Conservation (phyloP, 768 basidiomycete genomes). For the Lactarius trivialis region DNA sequence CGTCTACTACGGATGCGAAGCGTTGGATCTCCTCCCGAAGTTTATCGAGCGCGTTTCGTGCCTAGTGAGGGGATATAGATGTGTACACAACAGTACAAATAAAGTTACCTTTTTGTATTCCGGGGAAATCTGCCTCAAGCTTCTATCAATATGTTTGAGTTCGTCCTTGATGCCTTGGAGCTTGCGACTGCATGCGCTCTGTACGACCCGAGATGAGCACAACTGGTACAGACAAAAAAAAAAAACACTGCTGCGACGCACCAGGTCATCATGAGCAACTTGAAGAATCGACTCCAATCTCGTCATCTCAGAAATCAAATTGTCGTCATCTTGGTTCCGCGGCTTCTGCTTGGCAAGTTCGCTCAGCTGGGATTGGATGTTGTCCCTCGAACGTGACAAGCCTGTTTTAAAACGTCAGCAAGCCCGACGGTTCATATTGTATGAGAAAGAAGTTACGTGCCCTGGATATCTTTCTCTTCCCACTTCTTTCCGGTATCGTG, state of each 20-base stretch:
- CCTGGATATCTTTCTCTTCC: constrained; percentile 91
- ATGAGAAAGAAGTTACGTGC: constrained; percentile 35
- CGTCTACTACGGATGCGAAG: constrained; percentile 54
- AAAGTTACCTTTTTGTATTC: constrained; percentile 63
- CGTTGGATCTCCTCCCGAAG: constrained; percentile 50
- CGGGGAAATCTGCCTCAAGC: constrained; percentile 57
- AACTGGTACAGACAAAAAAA: constrained; percentile 11
- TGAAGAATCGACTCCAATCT: constrained; percentile 73
- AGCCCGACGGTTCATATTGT: not conserved
- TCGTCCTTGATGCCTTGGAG: constrained; percentile 79
- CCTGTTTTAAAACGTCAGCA: constrained; percentile 28
- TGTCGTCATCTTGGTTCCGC: constrained; percentile 77
- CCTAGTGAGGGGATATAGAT: constrained; percentile 35
- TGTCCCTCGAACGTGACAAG: constrained; percentile 59
- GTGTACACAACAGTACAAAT: not conserved
- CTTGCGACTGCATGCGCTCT: constrained; percentile 73
- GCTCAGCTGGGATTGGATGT: constrained; percentile 62
- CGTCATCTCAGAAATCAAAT: constrained; percentile 65
- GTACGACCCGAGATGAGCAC: not conserved
- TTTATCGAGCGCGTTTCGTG: constrained; percentile 43
- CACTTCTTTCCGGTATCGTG: constrained; percentile 77
- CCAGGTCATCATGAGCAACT: constrained; percentile 78
- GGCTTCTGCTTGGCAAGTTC: constrained; percentile 85
- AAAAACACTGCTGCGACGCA: constrained; percentile 22
- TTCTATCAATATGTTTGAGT: constrained; percentile 69